Evolutionary conservation across 495 filamentous ascomycete species (phyloP).

Genomic region (Halenospora varia): DNA sequence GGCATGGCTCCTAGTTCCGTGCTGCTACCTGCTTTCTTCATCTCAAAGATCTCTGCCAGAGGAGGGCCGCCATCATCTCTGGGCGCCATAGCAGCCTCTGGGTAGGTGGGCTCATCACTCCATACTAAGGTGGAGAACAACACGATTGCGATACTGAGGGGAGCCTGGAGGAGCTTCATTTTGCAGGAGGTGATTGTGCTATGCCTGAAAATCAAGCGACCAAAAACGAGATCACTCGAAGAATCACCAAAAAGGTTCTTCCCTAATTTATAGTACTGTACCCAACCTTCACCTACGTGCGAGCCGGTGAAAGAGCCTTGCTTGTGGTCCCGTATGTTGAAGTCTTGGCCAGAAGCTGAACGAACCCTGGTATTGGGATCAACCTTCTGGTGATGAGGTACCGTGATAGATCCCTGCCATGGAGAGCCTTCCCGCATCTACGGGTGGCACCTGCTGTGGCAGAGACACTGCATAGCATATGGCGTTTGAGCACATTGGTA

Average conservation of each 20-base stretch:
- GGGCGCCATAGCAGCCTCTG: not conserved
- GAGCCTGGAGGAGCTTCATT: not conserved
- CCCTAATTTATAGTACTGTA: not conserved
- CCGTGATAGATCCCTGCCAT: no score
- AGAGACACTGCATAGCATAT: no score
- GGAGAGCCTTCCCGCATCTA: no score
- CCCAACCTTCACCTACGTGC: not conserved
- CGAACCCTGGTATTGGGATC: not conserved
- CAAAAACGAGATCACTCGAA: not conserved
- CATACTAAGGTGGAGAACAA: not conserved
- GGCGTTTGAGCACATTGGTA: no score
- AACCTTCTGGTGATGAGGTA: not conserved
- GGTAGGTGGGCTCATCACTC: not conserved
- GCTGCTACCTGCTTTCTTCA: not conserved
- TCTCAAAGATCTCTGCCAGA: not conserved
- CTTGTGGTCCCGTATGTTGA: not conserved
- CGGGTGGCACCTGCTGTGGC: no score
- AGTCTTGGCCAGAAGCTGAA: not conserved
- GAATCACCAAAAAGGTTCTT: not conserved
- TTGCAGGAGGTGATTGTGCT: not conserved
- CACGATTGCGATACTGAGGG: not conserved
- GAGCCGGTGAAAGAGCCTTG: not conserved
- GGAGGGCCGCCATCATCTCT: not conserved
- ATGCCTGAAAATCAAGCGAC: not conserved
- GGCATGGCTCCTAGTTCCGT: slow-evolving; percentile 7